Percentiles rank a stretch among this genome's conserved stretches.
These are phyloP conservation scores for Syncephalis plumigaleata DNA, from an alignment of 371 early-diverging fungal genomes.

Conservation along the genomic window DNA sequence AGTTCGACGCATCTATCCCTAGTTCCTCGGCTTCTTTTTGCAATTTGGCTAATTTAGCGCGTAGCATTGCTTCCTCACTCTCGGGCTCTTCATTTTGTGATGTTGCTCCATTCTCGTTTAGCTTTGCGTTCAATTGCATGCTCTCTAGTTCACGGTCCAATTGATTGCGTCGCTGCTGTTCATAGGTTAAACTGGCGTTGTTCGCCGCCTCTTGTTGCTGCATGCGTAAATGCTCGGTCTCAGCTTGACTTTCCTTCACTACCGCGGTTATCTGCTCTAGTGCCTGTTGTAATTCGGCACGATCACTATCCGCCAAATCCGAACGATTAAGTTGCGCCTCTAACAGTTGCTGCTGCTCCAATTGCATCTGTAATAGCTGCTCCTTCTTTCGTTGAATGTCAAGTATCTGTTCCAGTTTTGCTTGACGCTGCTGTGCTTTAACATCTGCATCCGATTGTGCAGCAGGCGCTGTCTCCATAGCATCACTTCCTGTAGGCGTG, in stretches of 20 bases:
- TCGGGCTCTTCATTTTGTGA: background rate
- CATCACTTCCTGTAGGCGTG: slow-evolving; percentile 10
- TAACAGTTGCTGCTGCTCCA: slow-evolving; percentile 37
- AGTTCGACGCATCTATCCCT: slow-evolving; percentile 16
- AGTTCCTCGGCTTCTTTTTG: slow-evolving; percentile 8
- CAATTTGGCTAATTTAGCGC: background rate
- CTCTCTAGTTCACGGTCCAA: slow-evolving; percentile 4
- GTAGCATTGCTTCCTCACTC: background rate
- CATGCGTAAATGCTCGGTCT: slow-evolving; percentile 3
- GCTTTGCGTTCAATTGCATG: background rate
- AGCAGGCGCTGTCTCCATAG: slow-evolving; percentile 19
- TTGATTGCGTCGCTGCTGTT: no score
- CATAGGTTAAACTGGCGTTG: slow-evolving; percentile 3
- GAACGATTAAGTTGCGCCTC: slow-evolving; percentile 27
- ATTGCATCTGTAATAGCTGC: slow-evolving; percentile 31
- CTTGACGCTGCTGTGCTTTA: slow-evolving; percentile 25
- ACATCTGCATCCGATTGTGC: slow-evolving; percentile 10
- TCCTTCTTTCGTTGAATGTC: slow-evolving; percentile 39
- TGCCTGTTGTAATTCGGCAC: slow-evolving; percentile 23
- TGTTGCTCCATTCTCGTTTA: background rate
- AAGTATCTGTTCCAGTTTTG: slow-evolving; percentile 27
- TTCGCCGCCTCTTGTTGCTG: slow-evolving; percentile 5
- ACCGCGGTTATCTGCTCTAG: slow-evolving; percentile 20
- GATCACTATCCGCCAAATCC: slow-evolving; percentile 26
- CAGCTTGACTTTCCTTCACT: slow-evolving; percentile 12